Base-by-base conservation (phyloP, 352 stramenopile genomes). In the Phytophthora multivora region DNA sequence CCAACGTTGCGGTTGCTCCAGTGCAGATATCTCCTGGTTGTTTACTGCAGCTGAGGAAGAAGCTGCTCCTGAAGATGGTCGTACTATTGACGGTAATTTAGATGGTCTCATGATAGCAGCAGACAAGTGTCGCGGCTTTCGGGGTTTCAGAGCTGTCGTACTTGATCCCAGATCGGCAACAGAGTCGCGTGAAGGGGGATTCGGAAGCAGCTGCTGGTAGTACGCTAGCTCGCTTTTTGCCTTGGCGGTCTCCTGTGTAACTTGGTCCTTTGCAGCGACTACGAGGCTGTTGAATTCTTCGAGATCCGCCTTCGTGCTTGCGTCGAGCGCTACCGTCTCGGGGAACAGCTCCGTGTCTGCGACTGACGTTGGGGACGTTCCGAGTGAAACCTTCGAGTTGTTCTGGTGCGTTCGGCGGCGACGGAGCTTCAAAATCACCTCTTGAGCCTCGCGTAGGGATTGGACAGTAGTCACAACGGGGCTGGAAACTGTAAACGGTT, bases 221-320 rank as follows among this genome's bases (percentile, higher is more conserved):
- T 72, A 91, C 30, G 74, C 59, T 10, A 91, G 35, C 23, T 88
- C 79, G 33, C 64, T 71, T 57, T 86, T 88, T 1, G 71, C 78
- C 13, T 70, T 69, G 5, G 33, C 61, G 30, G 64, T 63, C 16
- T 84, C 69, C 6, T 63, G 59, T 15, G 53, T 62, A 4, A 82
- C 72, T n/a, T 48, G 52, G 35, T 66, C 54, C 39, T 77, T 87
- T 4, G 73, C 78, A n/a, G 70, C 46, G 15, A 57, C 59, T 5
- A 91, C 69, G n/a, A 91, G 55, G 8, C 48, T 43, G 53, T 89
- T 76, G 57, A 91, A 91, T 19, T 74, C 31, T 3, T 81, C 82
- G 9, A 89, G 69, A 21, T 87, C 77, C 0, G 71, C 66, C 59
- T 75, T 86, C 4, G 67, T 65, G 1, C 10, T 52, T 18, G 58